Base-by-base conservation (phyloP, 169 alveolate genomes). In the Hammondia hammondi region DNA sequence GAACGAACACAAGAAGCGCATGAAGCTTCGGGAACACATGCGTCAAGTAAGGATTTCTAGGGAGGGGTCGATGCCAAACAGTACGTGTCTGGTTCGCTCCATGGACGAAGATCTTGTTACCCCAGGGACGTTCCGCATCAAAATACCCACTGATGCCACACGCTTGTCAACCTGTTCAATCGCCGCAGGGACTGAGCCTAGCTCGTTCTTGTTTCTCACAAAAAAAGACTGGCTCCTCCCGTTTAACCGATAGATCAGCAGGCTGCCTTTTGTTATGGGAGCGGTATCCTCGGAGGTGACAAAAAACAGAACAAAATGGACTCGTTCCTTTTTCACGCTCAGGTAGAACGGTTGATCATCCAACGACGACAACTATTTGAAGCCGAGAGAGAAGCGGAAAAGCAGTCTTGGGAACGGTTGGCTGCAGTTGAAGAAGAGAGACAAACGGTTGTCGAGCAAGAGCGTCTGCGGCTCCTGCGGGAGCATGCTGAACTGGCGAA, bases 1-100 rank as follows among this genome's bases (percentile, higher is more conserved):
- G 96, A 97, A 97, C 93, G 97, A 95, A 48, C 96, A 97, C 91
- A 97, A 96, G 93, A 94, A 98, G 90, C 96, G 98, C 91, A 96
- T 96, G 96, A 97, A 96, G 91, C 97, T 97, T 84, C 72, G 93
- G 77, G 99, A 98, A 85, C 99, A 98, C 93, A 97, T 97, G 91
- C 95, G 97, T 94, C 97, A 97, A 94, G 97, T 12, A 77, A 12
- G 87, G 77, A 52, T 52, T 10, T 52, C 61, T 52, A 52, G 19
- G 61, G 24, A 7, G 19, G 61, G 19, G 24, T 3, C 3, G 24
- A 1, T 52, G 61, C 19, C 2, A 14, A 52, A 52, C 19, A 14
- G 19, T 52, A 10, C 61, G 2, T 7, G 19, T 0, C 61, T 10
- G 10, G 19, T 52, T 52, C 61, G 19, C 61, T 52, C 61, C 61